Evolutionary conservation across 805 yeast genomes (phyloP), one percentile per base, ranked within the genome.

Genomic region (Teunomyces cretensis): DNA sequence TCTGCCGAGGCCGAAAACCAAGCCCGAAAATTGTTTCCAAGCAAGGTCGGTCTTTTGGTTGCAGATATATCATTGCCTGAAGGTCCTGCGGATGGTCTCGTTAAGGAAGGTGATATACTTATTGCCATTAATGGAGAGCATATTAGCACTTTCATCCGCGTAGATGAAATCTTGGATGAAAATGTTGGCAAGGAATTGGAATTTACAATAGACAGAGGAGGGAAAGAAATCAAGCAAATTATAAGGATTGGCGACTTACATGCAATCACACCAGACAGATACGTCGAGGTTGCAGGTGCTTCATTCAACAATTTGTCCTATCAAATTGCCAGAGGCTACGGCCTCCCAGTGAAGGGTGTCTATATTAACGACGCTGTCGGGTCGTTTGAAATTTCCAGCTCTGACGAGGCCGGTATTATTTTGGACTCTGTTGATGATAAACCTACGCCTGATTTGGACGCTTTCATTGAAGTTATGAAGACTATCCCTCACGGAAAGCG

Each of bases 31-130:
- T 58, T 65, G 39, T 87, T 85, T 60, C 96, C 96, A 4, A 78
- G 76, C 33, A 75, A 81, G 33, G 88, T 86, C 42, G 97, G 97
- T 15, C 67, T 90, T 50, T 70, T 90, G 17, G 96, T 90, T 2
- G 95, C 95, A 1, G 88, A 86, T 45, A 76, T 88, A 4, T 80
- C 89, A 1, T 67, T 90, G 35, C 95, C 95, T 2, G 81, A 83
- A 52, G 97, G 97, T 0, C 96, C 96, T 1, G 90, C 90, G 0
- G 84, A 83, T 58, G 76, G 75, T 0, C 62, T 73, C 33, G 77
- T 91, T 22, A 80, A 83, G 55, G 97, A 90, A 67, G 97, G 97
- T 45, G 97, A 91, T 61, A 81, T 86, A 33, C 68, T 91, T 48
- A 75, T 91, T 17, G 80, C 92, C 2, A 78, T 91, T 27, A 83